phyloP scores from a whole-genome alignment of 345 rosid species.

The Leavenworthia alabamica region DNA sequence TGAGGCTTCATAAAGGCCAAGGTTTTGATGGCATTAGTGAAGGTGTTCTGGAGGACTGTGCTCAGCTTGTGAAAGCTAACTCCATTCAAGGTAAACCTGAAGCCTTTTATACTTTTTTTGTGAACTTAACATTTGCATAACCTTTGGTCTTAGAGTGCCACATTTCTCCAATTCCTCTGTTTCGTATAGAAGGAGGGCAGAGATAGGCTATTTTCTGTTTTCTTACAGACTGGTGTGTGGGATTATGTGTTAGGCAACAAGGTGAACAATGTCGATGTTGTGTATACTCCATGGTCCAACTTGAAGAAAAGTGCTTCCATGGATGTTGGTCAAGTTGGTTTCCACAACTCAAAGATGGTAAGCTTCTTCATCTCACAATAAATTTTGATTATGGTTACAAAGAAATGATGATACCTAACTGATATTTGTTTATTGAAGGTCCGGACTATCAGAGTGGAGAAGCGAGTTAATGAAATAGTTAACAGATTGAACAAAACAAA shows the following conservation, averaged over 20 bases:
- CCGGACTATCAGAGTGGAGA: slow-evolving; percentile 85
- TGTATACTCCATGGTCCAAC: slow-evolving; percentile 94
- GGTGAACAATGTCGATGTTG: slow-evolving; percentile 89
- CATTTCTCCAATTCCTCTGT: slow-evolving; percentile 15
- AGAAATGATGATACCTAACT: slow-evolving; percentile 3
- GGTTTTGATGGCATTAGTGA: slow-evolving; percentile 74
- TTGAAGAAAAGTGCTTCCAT: slow-evolving; percentile 92
- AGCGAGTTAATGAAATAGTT: slow-evolving; percentile 81
- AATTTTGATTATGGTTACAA: neutral
- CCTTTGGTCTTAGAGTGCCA: slow-evolving; percentile 17
- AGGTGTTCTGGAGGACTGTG: slow-evolving; percentile 89
- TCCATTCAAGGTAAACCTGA: slow-evolving; percentile 76
- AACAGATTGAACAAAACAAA: slow-evolving; percentile 93
- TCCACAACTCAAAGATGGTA: slow-evolving; percentile 83
- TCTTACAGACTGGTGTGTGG: slow-evolving; percentile 24
- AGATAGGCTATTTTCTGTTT: slow-evolving; percentile 26
- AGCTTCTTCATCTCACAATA: slow-evolving; percentile 13
- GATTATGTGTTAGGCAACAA: slow-evolving; percentile 69
- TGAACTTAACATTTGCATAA: slow-evolving; percentile 7
- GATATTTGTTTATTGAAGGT: slow-evolving; percentile 43
- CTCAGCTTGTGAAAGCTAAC: slow-evolving; percentile 96
- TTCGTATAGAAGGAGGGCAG: slow-evolving; percentile 28
- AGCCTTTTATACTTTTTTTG: neutral
- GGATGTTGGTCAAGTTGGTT: slow-evolving; percentile 99
- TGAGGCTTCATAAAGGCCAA: slow-evolving; percentile 85